Percentiles rank a stretch among this genome's conserved stretches.
These are phyloP conservation scores for Colletotrichum plurivorum DNA, from an alignment of 2,329 filamentous ascomycete genomes.

Conservation along the genomic window DNA sequence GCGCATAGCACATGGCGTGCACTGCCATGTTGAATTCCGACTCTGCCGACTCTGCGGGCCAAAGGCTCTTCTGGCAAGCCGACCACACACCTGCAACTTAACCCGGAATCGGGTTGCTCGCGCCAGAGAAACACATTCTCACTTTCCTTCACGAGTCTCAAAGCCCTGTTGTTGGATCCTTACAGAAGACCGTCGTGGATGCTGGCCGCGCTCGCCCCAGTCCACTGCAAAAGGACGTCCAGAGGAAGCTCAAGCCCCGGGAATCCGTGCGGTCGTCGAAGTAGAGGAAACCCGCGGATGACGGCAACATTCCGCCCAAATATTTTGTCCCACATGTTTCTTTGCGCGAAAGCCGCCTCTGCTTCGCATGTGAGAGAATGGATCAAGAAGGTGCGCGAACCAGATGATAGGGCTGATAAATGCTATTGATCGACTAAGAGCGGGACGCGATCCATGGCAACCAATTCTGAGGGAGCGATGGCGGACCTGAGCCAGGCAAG, in stretches of 20 bases:
- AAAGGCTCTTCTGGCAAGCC: not conserved
- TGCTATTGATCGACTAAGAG: no score
- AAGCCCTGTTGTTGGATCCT: not conserved
- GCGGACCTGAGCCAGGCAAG: not conserved
- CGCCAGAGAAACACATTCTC: not conserved
- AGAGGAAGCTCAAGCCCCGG: not conserved
- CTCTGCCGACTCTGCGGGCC: no score
- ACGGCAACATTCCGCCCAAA: no score
- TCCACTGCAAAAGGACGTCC: not conserved
- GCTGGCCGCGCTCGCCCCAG: not conserved
- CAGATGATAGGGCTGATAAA: no score
- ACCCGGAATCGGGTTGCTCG: not conserved
- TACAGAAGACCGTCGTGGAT: not conserved
- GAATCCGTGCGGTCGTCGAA: not conserved
- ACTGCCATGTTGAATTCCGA: not conserved
- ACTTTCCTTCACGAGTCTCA: not conserved
- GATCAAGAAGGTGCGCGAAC: no score
- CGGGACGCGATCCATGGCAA: no score
- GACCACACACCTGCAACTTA: not conserved
- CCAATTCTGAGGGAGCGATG: not conserved
- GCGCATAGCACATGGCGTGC: not conserved
- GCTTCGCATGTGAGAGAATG: no score
- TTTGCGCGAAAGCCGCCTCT: no score
- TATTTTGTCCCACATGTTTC: no score
- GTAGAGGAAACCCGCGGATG: not conserved